A percentile compares a stretch with the other conserved stretches of the same genome.
These are phyloP conservation scores for Hyphodiscus sp. DNA, from an alignment of 2,329 filamentous ascomycete species.

Conservation along the genomic window DNA sequence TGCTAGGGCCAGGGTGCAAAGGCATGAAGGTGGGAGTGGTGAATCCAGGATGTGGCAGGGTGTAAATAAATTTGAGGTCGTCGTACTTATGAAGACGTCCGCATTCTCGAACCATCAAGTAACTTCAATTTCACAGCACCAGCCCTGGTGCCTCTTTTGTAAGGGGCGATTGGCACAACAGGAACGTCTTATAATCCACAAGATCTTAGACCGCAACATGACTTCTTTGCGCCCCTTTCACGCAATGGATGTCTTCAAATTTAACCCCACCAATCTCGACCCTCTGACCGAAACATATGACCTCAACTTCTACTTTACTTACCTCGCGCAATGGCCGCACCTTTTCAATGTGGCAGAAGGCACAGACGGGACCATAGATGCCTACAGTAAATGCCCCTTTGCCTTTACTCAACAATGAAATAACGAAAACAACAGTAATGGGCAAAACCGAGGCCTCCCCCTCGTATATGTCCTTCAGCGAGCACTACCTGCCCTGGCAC, in stretches of 20 bases:
- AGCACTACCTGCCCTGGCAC: constrained; percentile 98
- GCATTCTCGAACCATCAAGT: background rate
- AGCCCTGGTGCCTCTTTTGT: background rate
- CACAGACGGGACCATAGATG: constrained; percentile 78
- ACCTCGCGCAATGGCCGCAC: constrained; percentile 91
- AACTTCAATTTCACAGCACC: background rate
- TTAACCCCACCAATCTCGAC: constrained; percentile 94
- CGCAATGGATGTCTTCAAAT: constrained; percentile 75
- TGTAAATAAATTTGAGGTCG: background rate
- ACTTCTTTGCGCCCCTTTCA: constrained; percentile 80
- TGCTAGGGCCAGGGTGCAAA: background rate
- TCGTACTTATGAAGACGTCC: background rate
- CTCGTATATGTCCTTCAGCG: constrained; percentile 64
- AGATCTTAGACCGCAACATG: constrained; percentile 43
- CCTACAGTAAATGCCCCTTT: constrained; percentile 64
- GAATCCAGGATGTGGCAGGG: background rate
- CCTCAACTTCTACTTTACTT: constrained; percentile 89
- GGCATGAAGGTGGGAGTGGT: background rate
- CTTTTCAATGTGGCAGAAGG: constrained; percentile 91
- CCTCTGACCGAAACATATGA: constrained; percentile 98
- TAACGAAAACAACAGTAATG: constrained; percentile 59
- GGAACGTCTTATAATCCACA: background rate
- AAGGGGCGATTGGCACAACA: background rate
- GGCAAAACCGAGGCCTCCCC: constrained; percentile 91
- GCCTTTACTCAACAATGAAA: constrained; percentile 1